Evolutionary conservation across 192 early-diverging fungal species (phyloP), one percentile per base, ranked within the genome.

Genomic region (Backusella parvicylindrica): DNA sequence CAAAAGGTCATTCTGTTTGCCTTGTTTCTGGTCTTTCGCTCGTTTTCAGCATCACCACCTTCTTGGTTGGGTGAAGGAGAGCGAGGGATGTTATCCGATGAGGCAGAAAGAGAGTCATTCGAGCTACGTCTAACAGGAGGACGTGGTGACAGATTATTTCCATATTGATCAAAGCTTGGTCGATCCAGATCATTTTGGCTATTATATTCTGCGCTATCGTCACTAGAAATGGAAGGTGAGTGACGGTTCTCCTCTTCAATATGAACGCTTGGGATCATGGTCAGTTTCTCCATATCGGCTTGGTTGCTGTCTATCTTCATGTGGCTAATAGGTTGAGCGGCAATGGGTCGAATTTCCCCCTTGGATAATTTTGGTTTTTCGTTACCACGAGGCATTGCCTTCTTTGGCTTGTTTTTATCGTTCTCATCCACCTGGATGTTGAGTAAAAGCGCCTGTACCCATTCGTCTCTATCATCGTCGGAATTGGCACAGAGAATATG

Each of bases 391-490:
- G 26, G 0, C 3, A 26, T 2, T 23, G 53, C 2, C 23, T 60
- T 60, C 53, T 60, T 60, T 60, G 53, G 23, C 26, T 80, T 71
- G 28, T 67, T 79, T 32, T 47, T 63, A n/a, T 78, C 75, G 21
- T 28, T 65, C n/a, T 78, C 76, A 21, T 65, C 56, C 1, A 53
- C 28, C n/a, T 74, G 50, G 36, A 84, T 81, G 68, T 86, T 82
- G 8, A 82, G 73, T 38, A 87, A 38, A 70, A 97, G 77, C 1
- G 90, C 88, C 64, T 88, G 85, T 0, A 98, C 92, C 97, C 97
- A 98, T 31, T 92, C 92, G 80, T 97, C 96, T 40, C 96, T 87
- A 74, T 98, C 97, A 53, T 84, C 77, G 64, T 96, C 96, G n/a
- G 90, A 93, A 18, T 93, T 92, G 23, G 95, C 95, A 82, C 92